Evolutionary conservation across 2,329 filamentous ascomycete species (phyloP).

Genomic region (Penicillium sumatraense): DNA sequence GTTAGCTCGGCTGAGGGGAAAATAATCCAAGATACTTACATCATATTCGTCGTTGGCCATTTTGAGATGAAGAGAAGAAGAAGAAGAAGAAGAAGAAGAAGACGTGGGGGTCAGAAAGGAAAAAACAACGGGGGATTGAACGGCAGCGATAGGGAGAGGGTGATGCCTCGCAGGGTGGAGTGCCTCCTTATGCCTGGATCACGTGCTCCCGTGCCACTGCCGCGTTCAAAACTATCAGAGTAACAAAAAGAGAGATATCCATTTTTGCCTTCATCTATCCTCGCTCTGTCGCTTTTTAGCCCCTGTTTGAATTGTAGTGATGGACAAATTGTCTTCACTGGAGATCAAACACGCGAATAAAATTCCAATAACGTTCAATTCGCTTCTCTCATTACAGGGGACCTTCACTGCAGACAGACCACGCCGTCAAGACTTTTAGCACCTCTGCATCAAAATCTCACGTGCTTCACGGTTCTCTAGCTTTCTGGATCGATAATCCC

Average conservation of each 20-base stretch:
- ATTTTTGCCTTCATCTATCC: no score
- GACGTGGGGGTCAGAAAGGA: conserved; percentile 24
- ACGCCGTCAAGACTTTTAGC: background rate
- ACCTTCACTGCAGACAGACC: background rate
- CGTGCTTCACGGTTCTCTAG: background rate
- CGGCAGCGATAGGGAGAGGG: conserved; percentile 24
- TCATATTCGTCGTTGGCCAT: conserved; percentile 99
- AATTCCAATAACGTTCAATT: no score
- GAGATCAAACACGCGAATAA: no score
- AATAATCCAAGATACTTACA: conserved; percentile 63
- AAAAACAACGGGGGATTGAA: conserved; percentile 16
- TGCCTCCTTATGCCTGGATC: conserved; percentile 25
- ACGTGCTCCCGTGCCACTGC: conserved; percentile 17
- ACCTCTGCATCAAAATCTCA: background rate
- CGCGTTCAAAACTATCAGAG: no score
- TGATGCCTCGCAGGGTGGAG: conserved; percentile 26
- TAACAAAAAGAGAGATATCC: no score
- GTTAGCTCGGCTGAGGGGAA: conserved; percentile 33
- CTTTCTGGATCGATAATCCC: background rate
- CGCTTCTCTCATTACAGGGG: no score
- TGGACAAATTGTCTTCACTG: no score
- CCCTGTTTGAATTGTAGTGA: no score
- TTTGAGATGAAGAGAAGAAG: conserved; percentile 28
- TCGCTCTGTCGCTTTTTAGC: no score
- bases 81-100: background rate